Base-by-base conservation (phyloP, 352 stramenopile genomes). In the Albugo laibachii region DNA sequence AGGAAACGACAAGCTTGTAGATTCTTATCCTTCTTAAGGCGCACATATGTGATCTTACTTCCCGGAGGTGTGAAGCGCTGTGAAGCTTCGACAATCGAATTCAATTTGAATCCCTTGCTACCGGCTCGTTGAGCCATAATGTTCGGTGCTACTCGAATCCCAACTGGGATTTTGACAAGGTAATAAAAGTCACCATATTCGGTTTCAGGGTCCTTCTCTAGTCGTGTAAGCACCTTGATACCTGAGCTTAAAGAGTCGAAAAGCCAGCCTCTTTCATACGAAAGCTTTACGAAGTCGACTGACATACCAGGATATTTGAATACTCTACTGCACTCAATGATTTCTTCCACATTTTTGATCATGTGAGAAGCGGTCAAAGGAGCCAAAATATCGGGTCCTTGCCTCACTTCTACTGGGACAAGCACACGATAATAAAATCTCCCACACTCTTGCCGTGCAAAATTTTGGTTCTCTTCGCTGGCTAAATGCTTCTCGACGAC, bases 121-220 rank as follows among this genome's bases (percentile, higher is more conserved):
- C 76, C 76, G 0, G 75, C 71, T 10, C 76, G 69, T 50, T 82
- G 70, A 2, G 72, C 73, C 76, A 88, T 88, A 56, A 88, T 85
- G 44, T 88, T 68, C 1, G 76, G 76, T 1, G 69, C 72, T 10
- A 85, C 76, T 13, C 76, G 72, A 53, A 88, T 84, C 4, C 76
- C 76, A 12, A 88, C 76, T 13, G 76, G 72, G 46, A 88, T 88
- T 39, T 72, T 70, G 5, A 88, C 76, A 37, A 84, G 69, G 36
- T 84, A 88, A 53, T 82, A 88, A 54, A 88, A 88, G 43, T 88
- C 65, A 6, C 72, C 76, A 36, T 80, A 61, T 49, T 85, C 65
- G 1, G 80, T 72, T 20, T 69, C 59, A 0, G 76, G 72, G 43
- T 83, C 61, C 0, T 57, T 78, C 6, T 67, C 65, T 11, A 85